phyloP scores from a whole-genome alignment of 495 filamentous ascomycete genomes.

The Penicillium mononematosum region DNA sequence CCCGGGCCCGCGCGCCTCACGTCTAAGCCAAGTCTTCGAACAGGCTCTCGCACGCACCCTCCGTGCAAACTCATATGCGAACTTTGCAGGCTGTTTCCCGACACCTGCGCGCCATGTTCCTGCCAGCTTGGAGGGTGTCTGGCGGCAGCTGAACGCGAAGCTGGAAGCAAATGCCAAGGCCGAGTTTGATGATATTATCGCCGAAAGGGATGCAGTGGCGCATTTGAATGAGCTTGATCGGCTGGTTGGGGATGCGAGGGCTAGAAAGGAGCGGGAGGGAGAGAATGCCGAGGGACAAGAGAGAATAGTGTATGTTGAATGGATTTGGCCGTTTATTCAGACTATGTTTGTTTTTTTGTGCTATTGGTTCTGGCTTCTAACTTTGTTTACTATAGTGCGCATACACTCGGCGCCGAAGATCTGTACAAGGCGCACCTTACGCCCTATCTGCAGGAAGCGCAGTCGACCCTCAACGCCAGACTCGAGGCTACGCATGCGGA shows the following conservation, averaged over 20 bases:
- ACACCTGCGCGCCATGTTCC: conserved; percentile 71
- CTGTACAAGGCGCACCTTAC: conserved; percentile 69
- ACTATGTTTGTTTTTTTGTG: conserved; percentile 6
- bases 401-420: conserved; percentile 66
- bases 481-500: conserved; percentile 60
- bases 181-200: conserved; percentile 78
- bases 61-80: conserved; percentile 67
- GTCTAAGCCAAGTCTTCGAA: conserved; percentile 67
- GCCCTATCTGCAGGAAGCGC: conserved; percentile 62
- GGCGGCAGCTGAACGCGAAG: conserved; percentile 66
- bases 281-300: conserved; percentile 17
- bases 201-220: conserved; percentile 65
- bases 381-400: conserved; percentile 54
- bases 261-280: conserved; percentile 49
- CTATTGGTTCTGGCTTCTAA: conserved; percentile 8
- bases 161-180: conserved; percentile 58
- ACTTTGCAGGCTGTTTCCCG: conserved; percentile 87
- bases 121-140: conserved; percentile 62
- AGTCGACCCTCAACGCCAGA: conserved; percentile 57
- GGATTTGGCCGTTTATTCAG: neutral
- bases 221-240: conserved; percentile 81
- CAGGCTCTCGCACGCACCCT: conserved; percentile 69
- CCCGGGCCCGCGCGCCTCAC: conserved; percentile 72
- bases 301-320: conserved; percentile 40
- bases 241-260: conserved; percentile 66